Evolutionary conservation across 2,329 filamentous ascomycete species (phyloP), one percentile per base, ranked within the genome.

Genomic region (Ceratocystiopsis sp.): DNA sequence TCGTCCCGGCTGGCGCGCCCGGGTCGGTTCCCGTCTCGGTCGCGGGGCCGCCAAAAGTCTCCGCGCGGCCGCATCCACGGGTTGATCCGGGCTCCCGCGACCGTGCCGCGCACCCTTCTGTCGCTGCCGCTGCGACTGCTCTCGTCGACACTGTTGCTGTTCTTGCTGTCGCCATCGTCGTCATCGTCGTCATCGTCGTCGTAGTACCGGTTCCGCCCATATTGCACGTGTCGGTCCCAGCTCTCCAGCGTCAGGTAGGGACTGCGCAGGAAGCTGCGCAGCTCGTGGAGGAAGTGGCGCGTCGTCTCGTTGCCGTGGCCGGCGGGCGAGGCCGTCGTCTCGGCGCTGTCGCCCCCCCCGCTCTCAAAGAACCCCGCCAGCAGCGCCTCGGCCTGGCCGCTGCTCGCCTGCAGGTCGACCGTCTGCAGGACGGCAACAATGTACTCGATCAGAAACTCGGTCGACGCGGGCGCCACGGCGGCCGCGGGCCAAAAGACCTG

Each of bases 191-290:
- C 17, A n/a, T n/a, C 37, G 11, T 37, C 32, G 2, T 17, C 14
- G 18, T 32, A 16, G 14, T 17, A 16, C 29, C 39, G 16, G 13
- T 43, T 37, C 13, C 35, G 39, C 25, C 46, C 46, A 42, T 94
- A 93, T 58, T 89, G 84, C 14, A 87, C 83, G 49, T 76, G 66
- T 16, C 70, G 64, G 61, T 95, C 89, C 85, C 86, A 96, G 39
- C 80, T 79, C 42, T 75, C 68, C 10, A 93, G 59, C 10, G 70
- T 75, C 3, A 59, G 67, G 53, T 75, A 89, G 0, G 87, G 86
- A 57, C 86, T 94, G 45, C 84, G 69, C 51, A 96, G 60, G 76
- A 84, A 96, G 12, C 76, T 73, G 47, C 79, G 72, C 47, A 95
- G 59, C 61, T 96, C 89, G 60, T 96, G 89, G 46, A 94, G 60